Percentiles rank a stretch among this genome's conserved stretches.
These are phyloP conservation scores for Aureobasidium melanogenum DNA, from an alignment of 2,329 filamentous ascomycete species.

Conservation along the genomic window DNA sequence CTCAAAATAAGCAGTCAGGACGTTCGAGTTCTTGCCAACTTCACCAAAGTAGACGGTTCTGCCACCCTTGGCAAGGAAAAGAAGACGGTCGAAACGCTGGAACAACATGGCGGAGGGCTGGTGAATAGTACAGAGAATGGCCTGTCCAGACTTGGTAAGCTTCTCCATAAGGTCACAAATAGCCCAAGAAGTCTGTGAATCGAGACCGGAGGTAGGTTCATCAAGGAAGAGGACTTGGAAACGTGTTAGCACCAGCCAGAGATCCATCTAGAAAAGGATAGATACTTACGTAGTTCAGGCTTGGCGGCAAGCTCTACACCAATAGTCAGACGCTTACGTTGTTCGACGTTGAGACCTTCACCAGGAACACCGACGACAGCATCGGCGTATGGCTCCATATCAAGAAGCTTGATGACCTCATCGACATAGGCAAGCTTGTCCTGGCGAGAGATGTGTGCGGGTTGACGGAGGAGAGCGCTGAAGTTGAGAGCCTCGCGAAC, in stretches of 20 bases:
- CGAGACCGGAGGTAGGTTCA: constrained; percentile 73
- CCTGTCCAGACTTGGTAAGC: constrained; percentile 78
- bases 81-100: constrained; percentile 75
- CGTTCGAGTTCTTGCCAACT: constrained; percentile 61
- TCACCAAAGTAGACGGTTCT: constrained; percentile 75
- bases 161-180: constrained; percentile 84
- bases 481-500: constrained; percentile 84
- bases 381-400: constrained; percentile 85
- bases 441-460: constrained; percentile 57
- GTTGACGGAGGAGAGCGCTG: constrained; percentile 76
- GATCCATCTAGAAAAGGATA: too few relatives aligned
- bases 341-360: constrained; percentile 66
- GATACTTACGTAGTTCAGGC: constrained; percentile 53
- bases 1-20: constrained; percentile 67
- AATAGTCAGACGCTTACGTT: constrained; percentile 73
- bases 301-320: constrained; percentile 94
- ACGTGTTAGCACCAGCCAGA: too few relatives aligned
- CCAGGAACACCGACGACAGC: constrained; percentile 85
- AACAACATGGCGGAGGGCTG: constrained; percentile 95
- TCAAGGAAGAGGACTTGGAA: constrained; percentile 69
- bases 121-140: constrained; percentile 94
- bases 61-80: constrained; percentile 69
- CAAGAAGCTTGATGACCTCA: constrained; percentile 80
- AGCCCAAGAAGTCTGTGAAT: constrained; percentile 88
- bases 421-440: constrained; percentile 86